Base-by-base conservation (phyloP, 495 filamentous ascomycete genomes). In the Hyaloscypha bicolor region DNA sequence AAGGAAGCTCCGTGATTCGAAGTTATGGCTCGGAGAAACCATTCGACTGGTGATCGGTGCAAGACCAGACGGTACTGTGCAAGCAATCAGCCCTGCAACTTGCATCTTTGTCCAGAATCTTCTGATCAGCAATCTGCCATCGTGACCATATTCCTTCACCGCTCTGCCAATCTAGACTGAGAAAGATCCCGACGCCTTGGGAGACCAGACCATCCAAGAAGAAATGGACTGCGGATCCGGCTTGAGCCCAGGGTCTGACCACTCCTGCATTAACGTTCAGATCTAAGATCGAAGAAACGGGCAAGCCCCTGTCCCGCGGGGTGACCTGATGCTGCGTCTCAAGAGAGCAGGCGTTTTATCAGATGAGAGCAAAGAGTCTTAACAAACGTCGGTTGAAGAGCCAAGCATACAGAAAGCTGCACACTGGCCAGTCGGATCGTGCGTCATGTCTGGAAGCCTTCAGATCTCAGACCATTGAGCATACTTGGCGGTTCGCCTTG, bases 1-100 rank as follows among this genome's bases (percentile, higher is more conserved):
- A 58, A 58, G 68, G 62, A 67, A 64, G 64, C 61, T 70, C 71
- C 64, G 70, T 70, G 71, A 70, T 68, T 73, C 64, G 70, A 72
- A 33, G 25, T 22, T 55, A 30, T 42, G 22, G 56, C 1, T 58
- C 62, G 62, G 65, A 65, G 62, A 65, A 62, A 65, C 62, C 69
- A 63, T 61, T 39, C 30, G 22, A 70, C 64, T 37, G 48, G 30
- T 55, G 21, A 42, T 33, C 39, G 57, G 62, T 39, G 55, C 60
- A 31, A 33, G 16, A 55, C 32, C 9, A 8, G 19, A 39, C 4
- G 21, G 9, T 14, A n/a, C 16, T 58, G 37, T 39, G 55, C 12
- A 35, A 56, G 25, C 42, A 57, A 55, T 71, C 68, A 71, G 71
- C 71, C 71, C 60, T 73, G 65, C 64, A 63, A 71, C 71, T 65